Percentiles rank a stretch among this genome's conserved stretches.
Conservation (phyloP, 768 basidiomycete species). For the Tremella yokohamensis region DNA sequence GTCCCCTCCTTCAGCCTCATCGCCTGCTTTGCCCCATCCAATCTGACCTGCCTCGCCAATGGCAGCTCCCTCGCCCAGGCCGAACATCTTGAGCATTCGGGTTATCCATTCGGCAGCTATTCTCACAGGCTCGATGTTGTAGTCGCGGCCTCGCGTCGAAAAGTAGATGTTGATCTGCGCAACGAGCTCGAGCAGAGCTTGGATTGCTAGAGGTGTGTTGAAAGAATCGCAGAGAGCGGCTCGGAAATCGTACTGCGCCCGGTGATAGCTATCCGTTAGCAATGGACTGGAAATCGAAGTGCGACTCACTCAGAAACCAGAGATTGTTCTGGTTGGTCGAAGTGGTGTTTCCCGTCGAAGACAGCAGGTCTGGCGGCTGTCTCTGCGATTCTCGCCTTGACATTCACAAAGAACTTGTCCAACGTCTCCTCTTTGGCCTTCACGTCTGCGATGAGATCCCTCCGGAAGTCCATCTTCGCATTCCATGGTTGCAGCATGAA, state of each 20-base stretch:
- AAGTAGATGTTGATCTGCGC: slow-evolving; percentile 86
- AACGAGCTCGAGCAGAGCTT: slow-evolving; percentile 72
- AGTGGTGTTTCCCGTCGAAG: slow-evolving; percentile 53
- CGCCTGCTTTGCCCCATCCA: slow-evolving; percentile 63
- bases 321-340: slow-evolving; percentile 61
- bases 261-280: slow-evolving; percentile 59
- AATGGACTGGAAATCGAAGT: not conserved
- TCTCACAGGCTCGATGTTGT: slow-evolving; percentile 62
- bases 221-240: slow-evolving; percentile 91
- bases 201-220: slow-evolving; percentile 83
- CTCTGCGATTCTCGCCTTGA: slow-evolving; percentile 73
- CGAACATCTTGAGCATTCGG: slow-evolving; percentile 57
- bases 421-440: slow-evolving; percentile 74
- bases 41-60: slow-evolving; percentile 61
- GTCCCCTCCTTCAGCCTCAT: slow-evolving; percentile 55
- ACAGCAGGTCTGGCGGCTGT: slow-evolving; percentile 38
- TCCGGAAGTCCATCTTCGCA: slow-evolving; percentile 88
- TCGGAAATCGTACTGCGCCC: slow-evolving; percentile 74
- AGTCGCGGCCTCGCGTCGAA: slow-evolving; percentile 42
- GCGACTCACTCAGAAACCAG: slow-evolving; percentile 61
- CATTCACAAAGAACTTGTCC: slow-evolving; percentile 90
- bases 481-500: slow-evolving; percentile 92
- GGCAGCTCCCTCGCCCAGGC: slow-evolving; percentile 58
- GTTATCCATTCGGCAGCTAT: slow-evolving; percentile 56
- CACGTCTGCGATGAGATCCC: slow-evolving; percentile 79